A percentile compares a stretch with the other conserved stretches of the same genome.
These are phyloP conservation scores for Boechera divaricarpa DNA, from an alignment of 345 rosid genomes.

Conservation along the genomic window DNA sequence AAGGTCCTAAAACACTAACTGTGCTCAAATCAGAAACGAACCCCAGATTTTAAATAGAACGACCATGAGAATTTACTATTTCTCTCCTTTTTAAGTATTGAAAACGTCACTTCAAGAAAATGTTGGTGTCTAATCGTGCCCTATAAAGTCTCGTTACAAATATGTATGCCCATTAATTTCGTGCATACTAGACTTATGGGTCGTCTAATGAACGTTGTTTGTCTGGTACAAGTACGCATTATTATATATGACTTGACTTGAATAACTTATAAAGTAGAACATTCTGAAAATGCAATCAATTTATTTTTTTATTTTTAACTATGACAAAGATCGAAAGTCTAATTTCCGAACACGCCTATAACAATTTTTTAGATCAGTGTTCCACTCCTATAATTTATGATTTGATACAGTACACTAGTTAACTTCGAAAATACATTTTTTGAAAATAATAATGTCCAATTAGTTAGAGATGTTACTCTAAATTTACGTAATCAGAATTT, in stretches of 20 bases:
- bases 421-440: too few species aligned
- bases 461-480: too few species aligned
- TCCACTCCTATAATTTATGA: too few species aligned
- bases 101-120: conserved; percentile 1
- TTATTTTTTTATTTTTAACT: not conserved
- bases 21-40: too few species aligned
- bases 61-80: not conserved
- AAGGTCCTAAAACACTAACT: too few species aligned
- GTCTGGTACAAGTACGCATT: not conserved
- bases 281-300: not conserved
- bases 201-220: not conserved
- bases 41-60: too few species aligned
- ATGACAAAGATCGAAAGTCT: too few species aligned
- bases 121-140: not conserved
- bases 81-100: not conserved
- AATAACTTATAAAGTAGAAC: not conserved
- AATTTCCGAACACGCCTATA: too few species aligned
- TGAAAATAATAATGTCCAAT: too few species aligned
- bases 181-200: not conserved
- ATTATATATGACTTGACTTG: not conserved
- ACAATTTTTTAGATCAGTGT: too few species aligned
- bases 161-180: not conserved
- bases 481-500: too few species aligned
- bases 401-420: too few species aligned
- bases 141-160: not conserved